Evolutionary conservation across 169 alveolate genomes (phyloP).

Genomic region (Cryptosporidium sp.): DNA sequence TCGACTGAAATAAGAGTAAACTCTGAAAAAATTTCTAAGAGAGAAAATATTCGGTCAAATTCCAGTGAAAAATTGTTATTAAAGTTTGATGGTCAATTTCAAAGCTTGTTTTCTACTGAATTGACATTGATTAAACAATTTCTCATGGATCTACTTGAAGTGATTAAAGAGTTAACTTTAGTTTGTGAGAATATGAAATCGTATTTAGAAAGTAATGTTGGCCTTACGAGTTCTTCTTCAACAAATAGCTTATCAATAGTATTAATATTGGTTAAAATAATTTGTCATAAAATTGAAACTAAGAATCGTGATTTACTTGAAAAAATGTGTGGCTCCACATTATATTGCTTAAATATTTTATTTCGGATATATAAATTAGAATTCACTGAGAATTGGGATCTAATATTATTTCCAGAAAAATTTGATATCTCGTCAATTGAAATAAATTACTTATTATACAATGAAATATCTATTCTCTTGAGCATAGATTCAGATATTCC

Average conservation of each 20-base stretch:
- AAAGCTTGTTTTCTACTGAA: neutral
- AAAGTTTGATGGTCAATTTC: neutral
- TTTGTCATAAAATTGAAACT: neutral
- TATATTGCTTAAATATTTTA: constrained; percentile 27
- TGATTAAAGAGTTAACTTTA: constrained; percentile 25
- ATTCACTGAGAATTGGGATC: constrained; percentile 60
- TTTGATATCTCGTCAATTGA: neutral
- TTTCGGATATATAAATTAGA: constrained; percentile 52
- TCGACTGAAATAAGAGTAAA: neutral
- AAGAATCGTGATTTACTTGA: neutral
- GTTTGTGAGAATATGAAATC: constrained; percentile 36
- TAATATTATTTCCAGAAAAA: constrained; percentile 46
- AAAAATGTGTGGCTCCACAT: constrained; percentile 12
- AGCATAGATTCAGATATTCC: constrained; percentile 13
- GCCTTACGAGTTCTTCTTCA: constrained; percentile 19
- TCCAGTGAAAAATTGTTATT: neutral
- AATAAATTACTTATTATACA: neutral
- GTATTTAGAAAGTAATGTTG: constrained; percentile 22
- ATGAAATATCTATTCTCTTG: neutral
- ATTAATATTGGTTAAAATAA: constrained; percentile 26
- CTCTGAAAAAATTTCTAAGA: neutral
- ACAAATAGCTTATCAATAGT: constrained; percentile 51
- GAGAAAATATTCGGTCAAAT: neutral
- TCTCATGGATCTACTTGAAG: neutral
- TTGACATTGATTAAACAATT: neutral